Percentiles rank a stretch among this genome's conserved stretches.
Evolutionary conservation across 139 green algal species (phyloP).

Genomic region (Picochlorum sp.): DNA sequence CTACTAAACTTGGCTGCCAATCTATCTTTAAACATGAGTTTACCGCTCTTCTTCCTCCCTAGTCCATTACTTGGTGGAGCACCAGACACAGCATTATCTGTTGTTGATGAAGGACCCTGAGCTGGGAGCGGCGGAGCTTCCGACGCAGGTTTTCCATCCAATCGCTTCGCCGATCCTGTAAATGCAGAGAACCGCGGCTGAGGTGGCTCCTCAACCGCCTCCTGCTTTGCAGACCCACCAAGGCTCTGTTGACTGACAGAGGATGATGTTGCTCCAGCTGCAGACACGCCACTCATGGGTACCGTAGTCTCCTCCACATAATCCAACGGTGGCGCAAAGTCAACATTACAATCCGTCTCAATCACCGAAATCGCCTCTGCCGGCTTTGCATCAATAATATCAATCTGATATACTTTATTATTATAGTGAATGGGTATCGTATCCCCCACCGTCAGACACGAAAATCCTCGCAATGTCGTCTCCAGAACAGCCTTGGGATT

Average conservation of each 20-base stretch:
- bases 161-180: constrained; percentile 50
- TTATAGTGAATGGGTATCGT: constrained; percentile 94
- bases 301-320: constrained; percentile 75
- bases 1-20: constrained; percentile 21
- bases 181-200: constrained; percentile 71
- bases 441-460: constrained; percentile 59
- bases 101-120: no score
- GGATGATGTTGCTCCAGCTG: neutral
- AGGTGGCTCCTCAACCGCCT: constrained; percentile 26
- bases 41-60: constrained; percentile 14
- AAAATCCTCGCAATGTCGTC: constrained; percentile 70
- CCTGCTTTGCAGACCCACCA: neutral
- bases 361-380: constrained; percentile 85
- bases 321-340: constrained; percentile 96
- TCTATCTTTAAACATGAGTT: constrained; percentile 28
- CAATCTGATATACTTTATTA: constrained; percentile 89
- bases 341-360: constrained; percentile 92
- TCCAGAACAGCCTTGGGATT: constrained; percentile 97
- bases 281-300: neutral
- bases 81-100: neutral
- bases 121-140: neutral
- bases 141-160: constrained; percentile 69
- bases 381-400: constrained; percentile 79
- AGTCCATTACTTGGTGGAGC: neutral
- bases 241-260: neutral